phyloP scores from a whole-genome alignment of 2,329 filamentous ascomycete genomes.

The Trichoderma gracile region DNA sequence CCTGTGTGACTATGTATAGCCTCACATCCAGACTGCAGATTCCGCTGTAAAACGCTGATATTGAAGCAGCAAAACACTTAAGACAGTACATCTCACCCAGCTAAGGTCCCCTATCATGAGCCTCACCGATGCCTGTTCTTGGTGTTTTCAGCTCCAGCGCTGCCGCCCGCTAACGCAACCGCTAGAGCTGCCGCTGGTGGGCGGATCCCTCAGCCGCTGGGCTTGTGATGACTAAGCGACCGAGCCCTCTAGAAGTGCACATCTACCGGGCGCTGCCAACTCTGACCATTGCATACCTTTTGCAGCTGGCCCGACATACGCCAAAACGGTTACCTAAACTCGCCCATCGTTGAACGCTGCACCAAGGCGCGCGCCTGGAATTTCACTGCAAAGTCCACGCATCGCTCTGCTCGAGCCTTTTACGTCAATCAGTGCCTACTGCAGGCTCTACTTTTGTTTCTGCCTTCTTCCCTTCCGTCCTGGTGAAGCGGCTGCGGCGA shows the following conservation, averaged over 20 bases:
- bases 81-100: too few species aligned
- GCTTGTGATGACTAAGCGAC: constrained; percentile 23
- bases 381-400: background rate
- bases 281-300: constrained; percentile 42
- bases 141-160: constrained; percentile 10
- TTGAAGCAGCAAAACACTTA: background rate
- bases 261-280: constrained; percentile 39
- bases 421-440: background rate
- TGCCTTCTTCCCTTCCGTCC: background rate
- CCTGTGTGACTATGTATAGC: background rate
- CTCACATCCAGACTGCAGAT: background rate
- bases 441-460: background rate
- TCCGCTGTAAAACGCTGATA: background rate
- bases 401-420: background rate
- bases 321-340: constrained; percentile 13
- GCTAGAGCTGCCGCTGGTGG: background rate
- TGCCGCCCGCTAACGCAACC: constrained; percentile 1
- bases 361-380: constrained; percentile 24
- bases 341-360: constrained; percentile 20
- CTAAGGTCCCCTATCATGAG: background rate
- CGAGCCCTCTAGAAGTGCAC: constrained; percentile 33
- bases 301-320: constrained; percentile 30
- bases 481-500: constrained; percentile 17
- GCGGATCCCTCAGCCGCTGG: background rate
- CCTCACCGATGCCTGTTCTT: too few species aligned